These are phyloP conservation scores for Fomitopsis palustris DNA, from an alignment of 1,284 basidiomycete species.

Conservation along the genomic window DNA sequence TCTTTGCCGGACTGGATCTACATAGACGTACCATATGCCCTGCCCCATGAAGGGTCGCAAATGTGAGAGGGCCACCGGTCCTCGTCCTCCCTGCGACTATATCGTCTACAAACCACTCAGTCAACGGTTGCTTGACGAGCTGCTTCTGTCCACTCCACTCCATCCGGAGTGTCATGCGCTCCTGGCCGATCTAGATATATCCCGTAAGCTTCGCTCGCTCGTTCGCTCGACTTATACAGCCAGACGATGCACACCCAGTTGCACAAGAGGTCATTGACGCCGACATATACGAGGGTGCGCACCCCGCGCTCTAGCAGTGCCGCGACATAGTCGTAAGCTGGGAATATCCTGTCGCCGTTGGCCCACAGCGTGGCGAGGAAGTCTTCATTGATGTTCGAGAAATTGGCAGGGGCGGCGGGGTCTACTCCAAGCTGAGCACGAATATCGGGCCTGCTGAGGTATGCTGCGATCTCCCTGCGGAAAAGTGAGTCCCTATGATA, in stretches of 20 bases:
- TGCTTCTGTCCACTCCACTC: constrained; percentile 58
- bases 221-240: no score
- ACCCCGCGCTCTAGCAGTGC: constrained; percentile 75
- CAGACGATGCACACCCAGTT: constrained; percentile 49
- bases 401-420: constrained; percentile 39
- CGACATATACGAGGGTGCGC: constrained; percentile 71
- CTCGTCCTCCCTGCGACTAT: constrained; percentile 53
- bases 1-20: neutral
- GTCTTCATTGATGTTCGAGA: constrained; percentile 40
- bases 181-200: constrained; percentile 43
- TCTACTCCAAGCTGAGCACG: constrained; percentile 60
- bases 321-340: constrained; percentile 54
- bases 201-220: no score
- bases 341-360: constrained; percentile 38
- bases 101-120: constrained; percentile 55
- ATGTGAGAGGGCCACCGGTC: constrained; percentile 56
- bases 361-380: constrained; percentile 40
- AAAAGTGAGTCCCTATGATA: neutral
- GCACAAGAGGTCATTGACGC: constrained; percentile 71
- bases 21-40: constrained; percentile 57
- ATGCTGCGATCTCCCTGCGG: constrained; percentile 43
- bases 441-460: constrained; percentile 52
- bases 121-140: constrained; percentile 43
- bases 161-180: constrained; percentile 56
- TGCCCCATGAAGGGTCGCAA: constrained; percentile 54